Conservation (phyloP, 2,329 filamentous ascomycete species). For the Diaporthe nobilis region DNA sequence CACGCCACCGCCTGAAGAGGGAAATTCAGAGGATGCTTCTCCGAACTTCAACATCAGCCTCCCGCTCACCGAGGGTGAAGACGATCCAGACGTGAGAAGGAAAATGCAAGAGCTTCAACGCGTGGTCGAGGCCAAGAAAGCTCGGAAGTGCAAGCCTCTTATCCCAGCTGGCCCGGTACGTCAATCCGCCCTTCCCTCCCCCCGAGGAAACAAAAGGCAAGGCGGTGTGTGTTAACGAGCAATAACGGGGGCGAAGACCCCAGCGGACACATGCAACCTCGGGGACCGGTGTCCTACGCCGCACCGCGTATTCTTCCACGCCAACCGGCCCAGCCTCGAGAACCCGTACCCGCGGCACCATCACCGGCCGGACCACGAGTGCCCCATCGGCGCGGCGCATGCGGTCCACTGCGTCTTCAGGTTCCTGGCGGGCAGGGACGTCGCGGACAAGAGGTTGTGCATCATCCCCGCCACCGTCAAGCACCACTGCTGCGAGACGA, state of each 20-base stretch:
- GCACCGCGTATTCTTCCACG: conserved; percentile 26
- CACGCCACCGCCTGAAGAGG: conserved; percentile 15
- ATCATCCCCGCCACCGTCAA: conserved; percentile 34
- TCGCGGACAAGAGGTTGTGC: conserved; percentile 18
- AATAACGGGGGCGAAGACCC: background rate
- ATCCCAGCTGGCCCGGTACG: conserved; percentile 15
- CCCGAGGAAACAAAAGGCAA: background rate
- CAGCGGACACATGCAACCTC: conserved; percentile 32
- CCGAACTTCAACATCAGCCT: background rate
- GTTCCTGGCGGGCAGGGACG: background rate
- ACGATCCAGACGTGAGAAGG: conserved; percentile 16
- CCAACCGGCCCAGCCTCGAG: conserved; percentile 31
- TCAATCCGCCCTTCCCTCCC: background rate
- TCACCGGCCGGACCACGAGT: conserved; percentile 35
- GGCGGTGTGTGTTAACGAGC: background rate
- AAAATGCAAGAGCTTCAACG: conserved; percentile 20
- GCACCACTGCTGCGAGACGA: conserved; percentile 36
- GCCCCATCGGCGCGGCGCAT: conserved; percentile 32
- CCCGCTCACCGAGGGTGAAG: conserved; percentile 30
- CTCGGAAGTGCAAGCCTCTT: conserved; percentile 13
- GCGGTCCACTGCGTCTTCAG: conserved; percentile 39
- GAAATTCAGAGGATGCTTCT: background rate
- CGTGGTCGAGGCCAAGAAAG: conserved; percentile 21
- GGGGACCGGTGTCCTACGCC: conserved; percentile 35
- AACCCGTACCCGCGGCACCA: conserved; percentile 35